Evolutionary conservation across 352 stramenopile genomes (phyloP), one percentile per base, ranked within the genome.

Genomic region (Phytophthora europaea): DNA sequence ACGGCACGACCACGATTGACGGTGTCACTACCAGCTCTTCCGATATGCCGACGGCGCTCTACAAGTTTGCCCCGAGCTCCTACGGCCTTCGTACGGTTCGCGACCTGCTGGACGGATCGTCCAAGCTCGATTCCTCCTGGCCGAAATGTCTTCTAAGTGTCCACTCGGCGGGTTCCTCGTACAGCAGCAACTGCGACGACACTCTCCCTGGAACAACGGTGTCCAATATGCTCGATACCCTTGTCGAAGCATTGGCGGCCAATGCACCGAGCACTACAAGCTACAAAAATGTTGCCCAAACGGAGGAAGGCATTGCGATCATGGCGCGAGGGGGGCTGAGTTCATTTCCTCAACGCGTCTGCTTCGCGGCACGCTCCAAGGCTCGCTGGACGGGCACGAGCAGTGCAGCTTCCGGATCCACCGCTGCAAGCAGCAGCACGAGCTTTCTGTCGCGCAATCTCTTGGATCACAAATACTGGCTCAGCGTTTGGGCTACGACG

Each of bases 391-490:
- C 84, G 22, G 78, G 81, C 52, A 76, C 72, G 18, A 82, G 75
- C 33, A 85, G 69, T 48, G 67, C 67, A 56, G 40, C 56, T 18
- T 73, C 72, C 8, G 67, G 72, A 0, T 67, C 62, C 36, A 69
- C 61, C 6, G 67, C 72, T 31, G 57, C 67, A 2, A 79, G 67
- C 52, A 79, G 67, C 56, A 72, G 72, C 28, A 76, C 72, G 2
- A 89, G 77, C 63, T 85, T 89, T 45, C 59, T 89, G 15, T 85
- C 77, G 43, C 79, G 81, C 36, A 81, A 87, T 48, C 70, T 89
- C 31, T 70, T 89, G 47, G 79, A 89, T 28, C 81, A 87, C 51
- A 87, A 85, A 65, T 87, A 87, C 28, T 89, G 81, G 81, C 81
- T 89, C 67, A 84, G 77, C 36, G 79, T 83, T 31, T 89, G 79